phyloP scores from a whole-genome alignment of 192 early-diverging fungal species.

The Spizellomyces sp. region DNA sequence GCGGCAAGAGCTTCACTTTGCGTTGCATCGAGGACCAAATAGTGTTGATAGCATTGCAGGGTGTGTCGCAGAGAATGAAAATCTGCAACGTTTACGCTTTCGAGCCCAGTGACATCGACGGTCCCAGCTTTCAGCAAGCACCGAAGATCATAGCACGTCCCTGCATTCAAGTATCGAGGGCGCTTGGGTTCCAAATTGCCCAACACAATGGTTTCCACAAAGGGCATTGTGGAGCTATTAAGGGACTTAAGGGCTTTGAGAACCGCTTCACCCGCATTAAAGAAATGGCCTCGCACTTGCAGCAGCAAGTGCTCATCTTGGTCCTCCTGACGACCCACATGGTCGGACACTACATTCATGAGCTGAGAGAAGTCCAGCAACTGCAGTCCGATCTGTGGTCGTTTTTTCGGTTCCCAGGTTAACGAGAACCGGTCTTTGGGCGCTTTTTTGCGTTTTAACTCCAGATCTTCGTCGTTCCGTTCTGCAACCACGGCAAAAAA shows the following conservation, averaged over 20 bases:
- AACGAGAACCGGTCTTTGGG: background rate
- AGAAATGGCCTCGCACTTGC: conserved; percentile 19
- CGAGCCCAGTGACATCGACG: background rate
- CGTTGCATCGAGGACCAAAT: conserved; percentile 48
- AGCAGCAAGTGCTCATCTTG: conserved; percentile 7
- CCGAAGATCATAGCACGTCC: conserved; percentile 14
- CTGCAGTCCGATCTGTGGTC: conserved; percentile 7
- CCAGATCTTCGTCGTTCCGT: conserved; percentile 7
- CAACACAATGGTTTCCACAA: conserved; percentile 9
- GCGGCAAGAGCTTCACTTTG: conserved; percentile 53
- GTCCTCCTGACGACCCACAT: background rate
- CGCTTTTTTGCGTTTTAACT: background rate
- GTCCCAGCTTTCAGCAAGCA: conserved; percentile 1
- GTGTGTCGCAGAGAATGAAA: background rate
- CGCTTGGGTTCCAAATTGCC: background rate
- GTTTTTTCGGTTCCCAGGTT: background rate
- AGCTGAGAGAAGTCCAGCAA: conserved; percentile 8
- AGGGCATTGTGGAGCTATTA: background rate
- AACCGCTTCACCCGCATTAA: conserved; percentile 13
- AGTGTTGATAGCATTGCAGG: conserved; percentile 5
- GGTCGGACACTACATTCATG: background rate
- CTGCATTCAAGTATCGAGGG: conserved; percentile 8
- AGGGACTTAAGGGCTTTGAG: conserved; percentile 6
- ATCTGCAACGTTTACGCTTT: conserved; percentile 4
- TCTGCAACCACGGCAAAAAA: conserved; percentile 21